Evolutionary conservation across 306 rosid genomes (phyloP).

Genomic region (Vigna unguiculata): DNA sequence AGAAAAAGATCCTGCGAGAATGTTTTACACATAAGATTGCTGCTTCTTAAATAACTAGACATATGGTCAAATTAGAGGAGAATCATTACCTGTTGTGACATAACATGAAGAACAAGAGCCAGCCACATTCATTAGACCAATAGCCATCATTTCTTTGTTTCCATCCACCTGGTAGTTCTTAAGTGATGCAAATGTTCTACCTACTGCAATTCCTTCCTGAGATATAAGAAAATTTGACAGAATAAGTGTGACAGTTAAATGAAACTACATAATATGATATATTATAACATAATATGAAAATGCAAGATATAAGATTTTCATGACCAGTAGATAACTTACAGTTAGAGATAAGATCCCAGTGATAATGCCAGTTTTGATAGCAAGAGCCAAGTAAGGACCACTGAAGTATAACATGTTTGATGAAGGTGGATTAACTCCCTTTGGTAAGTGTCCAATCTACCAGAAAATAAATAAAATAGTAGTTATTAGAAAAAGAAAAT

Average conservation of each 20-base stretch:
- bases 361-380: slow-evolving; percentile 90
- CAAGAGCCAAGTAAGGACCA: slow-evolving; percentile 69
- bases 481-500: neutral
- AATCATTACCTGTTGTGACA: slow-evolving; percentile 76
- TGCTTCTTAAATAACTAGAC: slow-evolving; percentile 25
- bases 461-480: neutral
- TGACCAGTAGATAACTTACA: slow-evolving; percentile 53
- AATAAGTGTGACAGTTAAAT: slow-evolving; percentile 21
- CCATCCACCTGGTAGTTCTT: slow-evolving; percentile 96
- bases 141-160: slow-evolving; percentile 99
- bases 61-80: slow-evolving; percentile 27
- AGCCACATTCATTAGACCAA: slow-evolving; percentile 90
- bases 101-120: slow-evolving; percentile 93
- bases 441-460: slow-evolving; percentile 81
- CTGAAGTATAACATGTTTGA: slow-evolving; percentile 73
- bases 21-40: neutral
- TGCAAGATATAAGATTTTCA: neutral
- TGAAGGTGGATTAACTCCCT: slow-evolving; percentile 89
- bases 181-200: slow-evolving; percentile 91
- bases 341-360: slow-evolving; percentile 91
- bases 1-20: slow-evolving; percentile 86
- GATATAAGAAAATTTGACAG: slow-evolving; percentile 12
- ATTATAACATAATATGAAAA: neutral
- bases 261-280: neutral
- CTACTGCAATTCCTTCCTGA: slow-evolving; percentile 98